Conservation (phyloP, 1,284 basidiomycete genomes). For the Singerocomus rubriflavus region DNA sequence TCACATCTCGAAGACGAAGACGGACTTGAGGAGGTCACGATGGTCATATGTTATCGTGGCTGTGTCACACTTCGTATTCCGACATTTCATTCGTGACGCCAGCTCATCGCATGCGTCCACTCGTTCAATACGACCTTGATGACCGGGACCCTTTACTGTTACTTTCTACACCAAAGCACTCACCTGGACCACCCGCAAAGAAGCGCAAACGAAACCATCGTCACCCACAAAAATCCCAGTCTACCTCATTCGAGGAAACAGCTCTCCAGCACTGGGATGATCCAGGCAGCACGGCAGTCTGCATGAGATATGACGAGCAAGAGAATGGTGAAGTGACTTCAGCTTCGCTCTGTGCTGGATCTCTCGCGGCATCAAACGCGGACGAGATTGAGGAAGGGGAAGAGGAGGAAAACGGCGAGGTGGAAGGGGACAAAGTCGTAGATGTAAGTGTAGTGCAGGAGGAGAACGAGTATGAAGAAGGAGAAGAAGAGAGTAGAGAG, state of each 20-base stretch:
- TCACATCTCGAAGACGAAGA: no score
- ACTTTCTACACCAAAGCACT: background rate
- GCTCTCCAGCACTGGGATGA: constrained; percentile 45
- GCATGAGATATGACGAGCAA: constrained; percentile 36
- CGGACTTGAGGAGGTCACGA: no score
- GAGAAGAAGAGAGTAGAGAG: constrained; percentile 49
- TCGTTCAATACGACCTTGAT: constrained; percentile 51
- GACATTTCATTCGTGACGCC: background rate
- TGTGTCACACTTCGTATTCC: background rate
- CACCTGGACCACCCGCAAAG: constrained; percentile 39
- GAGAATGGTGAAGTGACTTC: background rate
- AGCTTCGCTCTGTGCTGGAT: background rate
- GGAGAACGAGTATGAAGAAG: constrained; percentile 8
- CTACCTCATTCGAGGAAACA: constrained; percentile 19
- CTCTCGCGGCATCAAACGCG: background rate
- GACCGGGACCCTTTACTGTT: background rate
- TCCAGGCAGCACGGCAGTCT: constrained; percentile 31
- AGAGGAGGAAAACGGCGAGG: constrained; percentile 10
- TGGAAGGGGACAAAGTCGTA: constrained; percentile 22
- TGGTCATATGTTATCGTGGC: no score
- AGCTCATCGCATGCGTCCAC: constrained; percentile 33
- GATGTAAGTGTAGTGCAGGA: background rate
- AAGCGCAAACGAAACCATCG: constrained; percentile 46
- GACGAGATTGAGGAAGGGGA: constrained; percentile 13
- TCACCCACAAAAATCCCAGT: background rate